phyloP scores from a whole-genome alignment of 352 stramenopile genomes.

The Globisporangium spinosum region DNA sequence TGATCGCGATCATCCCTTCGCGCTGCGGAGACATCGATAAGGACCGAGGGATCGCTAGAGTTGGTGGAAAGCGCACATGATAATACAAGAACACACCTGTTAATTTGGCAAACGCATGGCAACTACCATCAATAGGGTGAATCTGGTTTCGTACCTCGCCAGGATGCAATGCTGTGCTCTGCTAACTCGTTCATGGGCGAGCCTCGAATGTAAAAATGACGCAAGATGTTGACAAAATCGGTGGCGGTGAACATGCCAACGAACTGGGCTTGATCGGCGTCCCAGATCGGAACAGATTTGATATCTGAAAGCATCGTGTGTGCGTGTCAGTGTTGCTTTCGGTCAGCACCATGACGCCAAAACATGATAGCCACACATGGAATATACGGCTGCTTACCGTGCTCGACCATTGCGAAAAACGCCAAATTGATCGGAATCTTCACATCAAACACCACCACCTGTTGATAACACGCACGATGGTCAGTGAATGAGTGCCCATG shows the following conservation, averaged over 20 bases:
- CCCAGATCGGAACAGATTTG: constrained; percentile 96
- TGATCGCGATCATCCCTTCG: constrained; percentile 79
- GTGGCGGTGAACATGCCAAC: constrained; percentile 97
- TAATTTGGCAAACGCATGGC: not conserved
- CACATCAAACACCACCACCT: constrained; percentile 97
- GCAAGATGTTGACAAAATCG: constrained; percentile 98
- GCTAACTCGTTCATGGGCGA: constrained; percentile 86
- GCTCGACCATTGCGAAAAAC: constrained; percentile 98
- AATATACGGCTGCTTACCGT: constrained; percentile 68
- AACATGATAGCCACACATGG: not conserved
- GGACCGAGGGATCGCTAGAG: constrained; percentile 81
- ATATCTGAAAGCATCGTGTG: constrained; percentile 76
- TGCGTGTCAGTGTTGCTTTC: not conserved
- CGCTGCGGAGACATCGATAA: constrained; percentile 61
- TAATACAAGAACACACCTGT: not conserved
- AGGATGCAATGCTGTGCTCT: constrained; percentile 84
- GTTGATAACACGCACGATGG: not conserved
- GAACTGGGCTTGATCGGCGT: constrained; percentile 92
- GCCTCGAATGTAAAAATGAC: constrained; percentile 91
- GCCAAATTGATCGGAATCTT: constrained; percentile 98
- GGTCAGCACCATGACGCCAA: not conserved
- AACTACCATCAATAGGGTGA: not conserved
- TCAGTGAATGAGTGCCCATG: not conserved
- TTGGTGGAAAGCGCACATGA: not conserved
- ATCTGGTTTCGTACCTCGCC: constrained; percentile 46